These are phyloP conservation scores for Priceomyces medius DNA, from an alignment of 805 yeast genomes.

Conservation along the genomic window DNA sequence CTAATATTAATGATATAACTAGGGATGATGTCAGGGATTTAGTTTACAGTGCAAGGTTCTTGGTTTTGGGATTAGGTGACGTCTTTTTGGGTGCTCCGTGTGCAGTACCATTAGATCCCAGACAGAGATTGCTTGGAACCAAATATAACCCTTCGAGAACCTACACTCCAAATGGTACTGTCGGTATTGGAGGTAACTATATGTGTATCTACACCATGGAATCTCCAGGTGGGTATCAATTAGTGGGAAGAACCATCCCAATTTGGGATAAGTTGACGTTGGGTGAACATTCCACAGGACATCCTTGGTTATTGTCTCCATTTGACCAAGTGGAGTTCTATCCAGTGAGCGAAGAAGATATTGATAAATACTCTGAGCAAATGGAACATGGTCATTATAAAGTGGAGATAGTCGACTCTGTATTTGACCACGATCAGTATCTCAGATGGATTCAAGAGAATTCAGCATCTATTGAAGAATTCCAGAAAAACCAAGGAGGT, in stretches of 20 bases:
- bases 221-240: conserved; percentile 97
- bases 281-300: conserved; percentile 55
- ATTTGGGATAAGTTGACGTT: conserved; percentile 94
- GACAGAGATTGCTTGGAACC: conserved; percentile 88
- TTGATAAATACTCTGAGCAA: conserved; percentile 69
- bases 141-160: conserved; percentile 97
- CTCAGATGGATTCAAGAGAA: conserved; percentile 75
- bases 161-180: conserved; percentile 93
- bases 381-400: conserved; percentile 77
- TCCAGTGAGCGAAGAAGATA: conserved; percentile 83
- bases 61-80: conserved; percentile 95
- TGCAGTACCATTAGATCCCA: conserved; percentile 96
- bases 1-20: conserved; percentile 78
- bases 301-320: conserved; percentile 88
- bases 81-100: conserved; percentile 98
- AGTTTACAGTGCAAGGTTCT: conserved; percentile 84
- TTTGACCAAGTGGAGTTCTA: conserved; percentile 95
- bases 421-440: conserved; percentile 81
- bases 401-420: conserved; percentile 71
- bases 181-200: conserved; percentile 98
- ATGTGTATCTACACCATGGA: conserved; percentile 99
- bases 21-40: conserved; percentile 77
- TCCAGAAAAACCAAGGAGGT: conserved; percentile 67
- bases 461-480: conserved; percentile 66
- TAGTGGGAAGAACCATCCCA: conserved; percentile 94